Base-by-base conservation (phyloP, 805 yeast species). In the Saccharomycopsis sp. region DNA sequence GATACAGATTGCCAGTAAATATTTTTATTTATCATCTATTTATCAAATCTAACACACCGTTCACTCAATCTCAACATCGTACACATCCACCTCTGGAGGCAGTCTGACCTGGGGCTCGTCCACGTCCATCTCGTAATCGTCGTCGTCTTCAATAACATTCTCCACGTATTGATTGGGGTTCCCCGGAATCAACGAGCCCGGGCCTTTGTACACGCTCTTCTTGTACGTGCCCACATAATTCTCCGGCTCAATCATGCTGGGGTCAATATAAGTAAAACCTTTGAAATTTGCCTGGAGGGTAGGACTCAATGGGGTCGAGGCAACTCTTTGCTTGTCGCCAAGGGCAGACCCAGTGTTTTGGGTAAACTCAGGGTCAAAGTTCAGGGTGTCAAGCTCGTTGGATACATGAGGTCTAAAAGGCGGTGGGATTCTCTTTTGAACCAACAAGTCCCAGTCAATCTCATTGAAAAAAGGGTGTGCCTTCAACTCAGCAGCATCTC, bases 311-410 rank as follows among this genome's bases (percentile, higher is more conserved):
- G 97, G 97, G 3, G 96, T 83, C 7, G 42, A 37, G 4, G 34
- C 34, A 37, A 38, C 32, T 16, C 49, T 34, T 13, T 34, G 21
- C n/a, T 38, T 35, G 18, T 32, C 30, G 19, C 48, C 46, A 58
- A 87, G 73, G 30, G 78, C 78, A 6, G 94, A 80, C 0, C 96
- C 86, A 13, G 94, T 80, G 32, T 94, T 85, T 53, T 79, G 80
- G 16, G 98, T 92, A 62, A 92, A 92, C 61, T 92, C 97, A 4
- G 98, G 97, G 58, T 92, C 98, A 61, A 92, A 92, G 62, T 92
- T 92, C 3, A 95, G 84, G 2, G 96, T 89, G 60, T 92, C 98
- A 2, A 92, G 77, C 57, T 92, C 98, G 30, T 85, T 79, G 7
- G 80, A 65, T 49, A 92, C 72, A 58, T 86, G 96, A 3, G 98